phyloP scores from a whole-genome alignment of 1,139 yeast species.

The Candida pseudocylindracea region DNA sequence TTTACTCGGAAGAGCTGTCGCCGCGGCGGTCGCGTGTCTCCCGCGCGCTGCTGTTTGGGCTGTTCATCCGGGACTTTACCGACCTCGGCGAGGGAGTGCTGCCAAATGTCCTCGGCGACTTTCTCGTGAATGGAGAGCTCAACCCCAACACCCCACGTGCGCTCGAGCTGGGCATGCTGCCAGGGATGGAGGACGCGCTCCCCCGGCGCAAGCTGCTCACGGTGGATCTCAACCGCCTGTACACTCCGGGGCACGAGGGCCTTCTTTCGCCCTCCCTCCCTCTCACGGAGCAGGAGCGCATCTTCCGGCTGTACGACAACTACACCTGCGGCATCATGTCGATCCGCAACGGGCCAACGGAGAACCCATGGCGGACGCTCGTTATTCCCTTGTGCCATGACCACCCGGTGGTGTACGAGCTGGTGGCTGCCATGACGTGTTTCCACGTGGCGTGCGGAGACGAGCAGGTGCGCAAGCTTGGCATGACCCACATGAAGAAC shows the following conservation, averaged over 20 bases:
- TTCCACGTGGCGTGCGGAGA: slow-evolving; percentile 28
- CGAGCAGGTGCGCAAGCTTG: slow-evolving; percentile 19
- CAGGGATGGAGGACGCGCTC: too few relatives aligned
- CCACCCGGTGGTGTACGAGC: slow-evolving; percentile 33
- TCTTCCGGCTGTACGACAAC: slow-evolving; percentile 12
- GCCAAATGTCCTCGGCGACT: too few relatives aligned
- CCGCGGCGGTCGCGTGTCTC: too few relatives aligned
- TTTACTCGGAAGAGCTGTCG: too few relatives aligned
- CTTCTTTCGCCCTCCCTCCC: background rate
- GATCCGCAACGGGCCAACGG: slow-evolving; percentile 36
- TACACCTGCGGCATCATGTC: slow-evolving; percentile 43
- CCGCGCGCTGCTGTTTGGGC: too few relatives aligned
- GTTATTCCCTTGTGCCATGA: slow-evolving; percentile 30
- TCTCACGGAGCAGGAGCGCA: slow-evolving; percentile 13
- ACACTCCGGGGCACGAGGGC: too few relatives aligned
- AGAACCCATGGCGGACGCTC: slow-evolving; percentile 46
- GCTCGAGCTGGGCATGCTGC: too few relatives aligned
- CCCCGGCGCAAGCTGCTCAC: background rate
- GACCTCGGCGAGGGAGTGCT: too few relatives aligned
- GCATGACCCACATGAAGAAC: slow-evolving; percentile 32
- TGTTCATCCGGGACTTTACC: too few relatives aligned
- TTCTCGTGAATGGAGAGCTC: too few relatives aligned
- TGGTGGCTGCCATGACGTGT: slow-evolving; percentile 42
- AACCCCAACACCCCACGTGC: too few relatives aligned
- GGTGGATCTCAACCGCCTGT: background rate